Percentiles rank a stretch among this genome's conserved stretches.
Conservation (phyloP, 306 rosid species). For the Rosa persica region DNA sequence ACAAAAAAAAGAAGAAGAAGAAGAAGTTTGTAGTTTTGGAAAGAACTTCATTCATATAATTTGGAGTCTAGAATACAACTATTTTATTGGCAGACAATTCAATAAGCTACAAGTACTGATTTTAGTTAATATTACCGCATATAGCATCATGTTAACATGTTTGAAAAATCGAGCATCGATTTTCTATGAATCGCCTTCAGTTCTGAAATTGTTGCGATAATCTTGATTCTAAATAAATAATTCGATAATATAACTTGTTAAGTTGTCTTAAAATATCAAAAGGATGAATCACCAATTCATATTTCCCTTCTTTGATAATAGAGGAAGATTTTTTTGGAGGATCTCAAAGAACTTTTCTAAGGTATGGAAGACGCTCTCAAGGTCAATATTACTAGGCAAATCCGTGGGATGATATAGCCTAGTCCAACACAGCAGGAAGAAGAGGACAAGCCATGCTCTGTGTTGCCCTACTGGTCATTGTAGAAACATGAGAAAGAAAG, state of each 20-base stretch:
- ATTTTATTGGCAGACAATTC: not conserved
- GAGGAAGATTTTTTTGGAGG: not conserved
- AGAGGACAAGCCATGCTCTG: conserved; percentile 16
- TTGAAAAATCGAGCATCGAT: not conserved
- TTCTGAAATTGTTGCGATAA: no score
- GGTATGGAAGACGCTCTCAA: not conserved
- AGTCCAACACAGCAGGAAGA: conserved; percentile 11
- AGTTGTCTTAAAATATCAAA: not conserved
- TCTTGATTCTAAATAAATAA: no score
- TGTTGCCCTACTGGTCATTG: conserved; percentile 9
- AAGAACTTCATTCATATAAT: not conserved
- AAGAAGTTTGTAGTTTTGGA: not conserved
- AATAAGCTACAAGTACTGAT: not conserved
- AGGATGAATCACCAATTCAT: not conserved
- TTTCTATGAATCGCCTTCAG: no score
- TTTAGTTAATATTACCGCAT: not conserved
- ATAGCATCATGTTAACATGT: not conserved
- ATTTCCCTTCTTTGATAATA: not conserved
- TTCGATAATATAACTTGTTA: no score
- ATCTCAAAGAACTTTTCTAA: not conserved
- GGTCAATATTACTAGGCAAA: conserved; percentile 9
- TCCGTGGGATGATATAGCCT: not conserved
- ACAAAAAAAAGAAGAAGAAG: no score
- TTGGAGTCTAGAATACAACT: not conserved
- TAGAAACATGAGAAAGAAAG: conserved; percentile 11